These are phyloP conservation scores for Mortierella antarctica DNA, from an alignment of 192 early-diverging fungal genomes.

Conservation along the genomic window DNA sequence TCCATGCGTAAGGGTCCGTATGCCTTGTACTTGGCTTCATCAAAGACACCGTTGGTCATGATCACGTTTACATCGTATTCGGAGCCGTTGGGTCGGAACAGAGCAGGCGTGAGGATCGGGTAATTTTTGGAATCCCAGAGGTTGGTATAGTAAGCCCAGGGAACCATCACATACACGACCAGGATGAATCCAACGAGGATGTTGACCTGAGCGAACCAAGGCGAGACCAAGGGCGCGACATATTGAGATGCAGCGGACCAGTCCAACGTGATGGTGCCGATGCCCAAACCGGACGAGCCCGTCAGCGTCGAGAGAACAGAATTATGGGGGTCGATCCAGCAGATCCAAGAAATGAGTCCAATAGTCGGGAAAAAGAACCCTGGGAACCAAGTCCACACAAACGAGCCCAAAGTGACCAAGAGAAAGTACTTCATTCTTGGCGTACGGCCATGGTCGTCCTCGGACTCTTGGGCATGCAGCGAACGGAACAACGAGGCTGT, in stretches of 20 bases:
- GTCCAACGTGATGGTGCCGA: constrained; percentile 64
- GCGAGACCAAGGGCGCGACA: constrained; percentile 51
- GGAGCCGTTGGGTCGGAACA: constrained; percentile 45
- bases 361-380: constrained; percentile 57
- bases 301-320: constrained; percentile 49
- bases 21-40: constrained; percentile 43
- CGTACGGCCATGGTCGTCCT: constrained; percentile 3
- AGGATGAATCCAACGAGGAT: constrained; percentile 57
- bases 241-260: constrained; percentile 61
- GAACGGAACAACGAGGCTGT: constrained; percentile 78
- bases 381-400: constrained; percentile 68
- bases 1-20: constrained; percentile 45
- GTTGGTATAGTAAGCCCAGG: constrained; percentile 59
- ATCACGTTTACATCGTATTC: constrained; percentile 43
- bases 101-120: constrained; percentile 42
- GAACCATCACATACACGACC: constrained; percentile 60
- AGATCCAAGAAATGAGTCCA: constrained; percentile 54
- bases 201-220: constrained; percentile 56
- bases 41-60: constrained; percentile 48
- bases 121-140: constrained; percentile 52
- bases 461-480: constrained; percentile 61
- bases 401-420: constrained; percentile 56
- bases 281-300: constrained; percentile 57
- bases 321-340: constrained; percentile 58
- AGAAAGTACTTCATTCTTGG: constrained; percentile 68